Conservation (phyloP, 768 basidiomycete genomes). For the Boletus rex-veris region DNA sequence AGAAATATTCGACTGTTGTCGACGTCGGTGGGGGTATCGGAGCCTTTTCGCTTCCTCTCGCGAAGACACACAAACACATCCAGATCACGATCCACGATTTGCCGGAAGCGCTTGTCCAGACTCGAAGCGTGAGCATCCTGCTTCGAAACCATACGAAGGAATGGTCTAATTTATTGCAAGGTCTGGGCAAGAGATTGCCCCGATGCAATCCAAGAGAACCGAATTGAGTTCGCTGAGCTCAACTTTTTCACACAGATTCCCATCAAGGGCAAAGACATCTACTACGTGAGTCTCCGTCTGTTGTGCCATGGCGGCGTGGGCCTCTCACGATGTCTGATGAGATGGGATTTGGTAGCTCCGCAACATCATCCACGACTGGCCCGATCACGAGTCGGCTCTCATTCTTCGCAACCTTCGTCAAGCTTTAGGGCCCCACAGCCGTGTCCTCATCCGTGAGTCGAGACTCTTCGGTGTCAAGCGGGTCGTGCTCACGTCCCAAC, state of each 20-base stretch:
- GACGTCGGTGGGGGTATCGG: constrained; percentile 38
- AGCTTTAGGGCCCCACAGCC: constrained; percentile 29
- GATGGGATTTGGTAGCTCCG: constrained; percentile 9
- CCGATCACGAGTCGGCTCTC: constrained; percentile 24
- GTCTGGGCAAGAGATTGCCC: constrained; percentile 24
- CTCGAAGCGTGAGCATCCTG: constrained; percentile 16
- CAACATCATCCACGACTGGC: constrained; percentile 33
- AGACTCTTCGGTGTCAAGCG: not conserved
- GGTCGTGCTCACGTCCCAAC: not conserved
- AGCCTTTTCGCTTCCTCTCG: constrained; percentile 29
- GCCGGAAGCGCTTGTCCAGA: constrained; percentile 21
- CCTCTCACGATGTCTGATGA: not conserved
- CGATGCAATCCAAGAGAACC: constrained; percentile 18
- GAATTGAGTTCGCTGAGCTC: constrained; percentile 27
- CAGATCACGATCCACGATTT: constrained; percentile 33
- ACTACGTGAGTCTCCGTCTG: constrained; percentile 27
- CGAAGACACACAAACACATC: constrained; percentile 28
- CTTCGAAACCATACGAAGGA: too few relatives aligned
- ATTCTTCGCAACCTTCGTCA: constrained; percentile 30
- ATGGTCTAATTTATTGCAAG: constrained; percentile 8
- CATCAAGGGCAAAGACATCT: constrained; percentile 12
- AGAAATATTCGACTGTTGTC: constrained; percentile 26
- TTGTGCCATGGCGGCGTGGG: not conserved
- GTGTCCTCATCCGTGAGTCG: constrained; percentile 32
- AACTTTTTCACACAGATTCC: constrained; percentile 28